Evolutionary conservation across 2,329 filamentous ascomycete species (phyloP), one percentile per base, ranked within the genome.

Genomic region (Botrytis pseudocinerea): DNA sequence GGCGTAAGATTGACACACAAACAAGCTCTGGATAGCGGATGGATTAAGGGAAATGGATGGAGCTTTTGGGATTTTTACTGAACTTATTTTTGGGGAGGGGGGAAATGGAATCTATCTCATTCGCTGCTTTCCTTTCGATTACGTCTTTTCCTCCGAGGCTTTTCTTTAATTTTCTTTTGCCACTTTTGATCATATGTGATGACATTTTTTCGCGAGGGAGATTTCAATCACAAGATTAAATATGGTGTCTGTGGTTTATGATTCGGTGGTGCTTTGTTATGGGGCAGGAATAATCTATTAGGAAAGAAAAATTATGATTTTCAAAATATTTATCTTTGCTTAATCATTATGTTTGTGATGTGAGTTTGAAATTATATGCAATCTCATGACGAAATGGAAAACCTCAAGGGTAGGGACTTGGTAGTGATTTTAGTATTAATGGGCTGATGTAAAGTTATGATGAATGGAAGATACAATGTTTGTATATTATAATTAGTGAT

Each of bases 1-100:
- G 78, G 77, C 78, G 77, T 74, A 79, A 80, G 77, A 80, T 79
- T 80, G 78, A 78, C 77, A 78, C 71, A 74, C 59, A 65, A 66
- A 63, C 16, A 74, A 77, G 65, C 73, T 77, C 77, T 76, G 78
- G 76, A 78, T 79, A 78, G 74, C 74, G 74, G 70, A 62, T 60
- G 57, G 42, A 70, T 62, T 25, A 54, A 54, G 40, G 63, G 38
- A 60, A 42, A 46, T 57, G 70, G 73, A 68, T 62, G 77, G 78
- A 75, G 76, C 77, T 71, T 72, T 64, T 60, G 78, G 76, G 74
- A 68, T 76, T 62, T 76, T 57, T 32, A 57, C 61, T 65, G 20
- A 28, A 35, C 22, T 35, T 54, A 28, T 59, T 69, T 69, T 69
- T 69, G 48, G 12, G n/a, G 38, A 54, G 28, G 59, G 40, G 32